These are phyloP conservation scores for Citrus hindsii DNA, from an alignment of 345 rosid species.

Conservation along the genomic window DNA sequence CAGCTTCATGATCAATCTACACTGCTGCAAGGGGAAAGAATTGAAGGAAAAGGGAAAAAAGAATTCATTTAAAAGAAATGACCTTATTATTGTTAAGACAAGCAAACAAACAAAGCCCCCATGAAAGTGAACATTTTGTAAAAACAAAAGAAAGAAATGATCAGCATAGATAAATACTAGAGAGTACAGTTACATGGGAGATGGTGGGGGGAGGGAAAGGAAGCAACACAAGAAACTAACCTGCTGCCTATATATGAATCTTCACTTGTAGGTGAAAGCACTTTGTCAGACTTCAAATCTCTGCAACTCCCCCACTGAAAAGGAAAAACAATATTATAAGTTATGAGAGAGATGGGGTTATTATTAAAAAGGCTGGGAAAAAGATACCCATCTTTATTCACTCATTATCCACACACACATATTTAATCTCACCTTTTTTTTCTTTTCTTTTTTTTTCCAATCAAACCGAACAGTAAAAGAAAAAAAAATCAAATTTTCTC, in stretches of 20 bases:
- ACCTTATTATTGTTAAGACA: not conserved
- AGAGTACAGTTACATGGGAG: not conserved
- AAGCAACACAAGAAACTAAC: conserved; percentile 12
- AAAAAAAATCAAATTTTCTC: too few relatives aligned
- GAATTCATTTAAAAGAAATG: conserved; percentile 14
- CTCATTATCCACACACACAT: conserved; percentile 33
- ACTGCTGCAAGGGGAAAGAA: conserved; percentile 3
- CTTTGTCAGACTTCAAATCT: conserved; percentile 61
- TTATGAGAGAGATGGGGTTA: conserved; percentile 25
- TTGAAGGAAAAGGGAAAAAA: not conserved
- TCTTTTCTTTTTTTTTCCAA: not conserved
- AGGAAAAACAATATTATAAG: conserved; percentile 22
- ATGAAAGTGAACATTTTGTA: conserved; percentile 6
- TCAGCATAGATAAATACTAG: not conserved
- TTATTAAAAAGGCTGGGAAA: conserved; percentile 33
- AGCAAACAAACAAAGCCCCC: not conserved
- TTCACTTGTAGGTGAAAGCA: conserved; percentile 11
- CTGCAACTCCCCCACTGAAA: conserved; percentile 55
- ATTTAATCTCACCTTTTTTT: not conserved
- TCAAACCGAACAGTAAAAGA: too few relatives aligned
- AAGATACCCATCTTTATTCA: conserved; percentile 50
- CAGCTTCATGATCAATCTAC: conserved; percentile 47
- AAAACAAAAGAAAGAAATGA: conserved; percentile 17
- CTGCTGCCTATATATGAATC: conserved; percentile 14
- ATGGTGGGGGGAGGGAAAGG: conserved; percentile 4